These are phyloP conservation scores for Geum urbanum DNA, from an alignment of 306 rosid genomes.

Conservation along the genomic window DNA sequence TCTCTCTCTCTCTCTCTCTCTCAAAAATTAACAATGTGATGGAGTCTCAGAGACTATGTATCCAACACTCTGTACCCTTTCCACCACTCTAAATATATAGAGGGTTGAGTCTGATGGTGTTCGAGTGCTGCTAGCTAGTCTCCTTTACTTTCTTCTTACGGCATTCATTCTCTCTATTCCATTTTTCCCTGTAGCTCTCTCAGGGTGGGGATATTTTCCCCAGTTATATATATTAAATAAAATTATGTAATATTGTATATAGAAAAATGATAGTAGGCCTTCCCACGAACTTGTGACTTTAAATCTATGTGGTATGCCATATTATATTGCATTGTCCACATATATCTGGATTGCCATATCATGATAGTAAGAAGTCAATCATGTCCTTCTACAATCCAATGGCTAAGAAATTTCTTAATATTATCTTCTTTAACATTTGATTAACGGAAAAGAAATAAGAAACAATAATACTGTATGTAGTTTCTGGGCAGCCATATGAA, in stretches of 20 bases:
- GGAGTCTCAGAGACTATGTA: not conserved
- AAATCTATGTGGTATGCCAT: no score
- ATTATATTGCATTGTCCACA: no score
- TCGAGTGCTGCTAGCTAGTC: constrained; percentile 36
- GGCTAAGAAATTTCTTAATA: no score
- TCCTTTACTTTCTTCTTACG: constrained; percentile 86
- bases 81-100: constrained; percentile 62
- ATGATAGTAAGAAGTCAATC: no score
- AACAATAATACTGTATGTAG: no score
- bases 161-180: constrained; percentile 46
- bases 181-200: constrained; percentile 50
- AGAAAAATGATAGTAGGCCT: no score
- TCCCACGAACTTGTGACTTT: no score
- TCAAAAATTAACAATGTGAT: not conserved
- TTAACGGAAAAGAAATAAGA: no score
- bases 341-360: no score
- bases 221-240: not conserved
- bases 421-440: no score
- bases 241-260: not conserved
- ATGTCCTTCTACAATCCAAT: no score
- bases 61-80: constrained; percentile 24
- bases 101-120: constrained; percentile 27
- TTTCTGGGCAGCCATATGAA: no score
- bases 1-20: not conserved
- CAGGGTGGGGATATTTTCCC: constrained; percentile 30